These are phyloP conservation scores for Vitis hybrid DNA, from an alignment of 177 flowering plant genomes.

Conservation along the genomic window DNA sequence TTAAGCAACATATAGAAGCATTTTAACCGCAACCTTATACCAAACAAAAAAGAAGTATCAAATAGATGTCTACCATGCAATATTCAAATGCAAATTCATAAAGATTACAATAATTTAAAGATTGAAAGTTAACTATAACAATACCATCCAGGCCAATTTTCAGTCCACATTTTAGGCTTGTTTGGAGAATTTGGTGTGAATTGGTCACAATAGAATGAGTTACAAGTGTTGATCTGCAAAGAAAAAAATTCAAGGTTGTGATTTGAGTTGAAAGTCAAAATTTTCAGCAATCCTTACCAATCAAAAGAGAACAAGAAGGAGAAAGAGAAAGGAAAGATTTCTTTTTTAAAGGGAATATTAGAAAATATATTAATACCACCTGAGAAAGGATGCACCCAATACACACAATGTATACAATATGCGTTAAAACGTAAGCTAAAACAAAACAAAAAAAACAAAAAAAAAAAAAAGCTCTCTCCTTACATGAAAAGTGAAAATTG, in stretches of 20 bases:
- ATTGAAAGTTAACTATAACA: slow-evolving; percentile 3
- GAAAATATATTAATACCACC: too few relatives aligned
- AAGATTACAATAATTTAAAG: neutral
- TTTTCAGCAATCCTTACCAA: neutral
- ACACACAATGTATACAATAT: too few relatives aligned
- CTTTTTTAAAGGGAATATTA: neutral
- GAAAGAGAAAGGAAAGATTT: neutral
- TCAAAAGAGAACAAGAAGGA: neutral
- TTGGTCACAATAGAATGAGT: slow-evolving; percentile 89
- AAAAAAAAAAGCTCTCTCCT: too few relatives aligned
- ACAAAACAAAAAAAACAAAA: too few relatives aligned
- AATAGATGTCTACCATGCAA: neutral
- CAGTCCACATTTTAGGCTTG: slow-evolving; percentile 98
- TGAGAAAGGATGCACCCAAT: too few relatives aligned
- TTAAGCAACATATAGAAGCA: slow-evolving; percentile 2
- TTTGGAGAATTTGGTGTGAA: slow-evolving; percentile 72
- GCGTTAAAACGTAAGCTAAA: too few relatives aligned
- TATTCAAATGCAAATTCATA: neutral
- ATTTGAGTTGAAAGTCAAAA: neutral
- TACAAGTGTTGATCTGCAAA: slow-evolving; percentile 94
- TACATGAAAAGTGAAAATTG: too few relatives aligned
- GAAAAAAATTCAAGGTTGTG: slow-evolving; percentile 4
- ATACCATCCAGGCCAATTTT: slow-evolving; percentile 99
- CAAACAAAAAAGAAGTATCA: neutral
- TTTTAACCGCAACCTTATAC: neutral